These are phyloP conservation scores for Herpetospermum pedunculosum DNA, from an alignment of 306 rosid genomes.

Conservation along the genomic window DNA sequence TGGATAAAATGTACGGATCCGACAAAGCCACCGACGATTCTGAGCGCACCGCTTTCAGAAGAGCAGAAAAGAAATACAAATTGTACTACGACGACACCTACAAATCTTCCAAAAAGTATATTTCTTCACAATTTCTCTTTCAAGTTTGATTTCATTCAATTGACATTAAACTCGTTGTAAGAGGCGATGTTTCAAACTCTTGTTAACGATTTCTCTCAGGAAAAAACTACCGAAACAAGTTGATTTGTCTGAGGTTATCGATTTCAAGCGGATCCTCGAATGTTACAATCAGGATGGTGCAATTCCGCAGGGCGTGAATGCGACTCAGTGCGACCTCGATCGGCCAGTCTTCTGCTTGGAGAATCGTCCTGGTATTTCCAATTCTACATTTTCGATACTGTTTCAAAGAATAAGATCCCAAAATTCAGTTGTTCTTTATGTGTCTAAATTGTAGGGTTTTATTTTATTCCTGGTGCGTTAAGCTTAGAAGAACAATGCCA, in stretches of 20 bases:
- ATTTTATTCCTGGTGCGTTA: constrained; percentile 67
- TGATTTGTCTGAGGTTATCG: constrained; percentile 69
- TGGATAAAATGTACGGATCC: constrained; percentile 51
- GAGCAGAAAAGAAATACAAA: constrained; percentile 91
- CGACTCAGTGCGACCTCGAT: constrained; percentile 21
- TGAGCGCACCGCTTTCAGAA: constrained; percentile 79
- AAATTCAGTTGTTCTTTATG: neutral
- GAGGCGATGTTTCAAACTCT: neutral
- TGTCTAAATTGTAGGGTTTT: constrained; percentile 42
- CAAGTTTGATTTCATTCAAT: neutral
- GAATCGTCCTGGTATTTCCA: constrained; percentile 52
- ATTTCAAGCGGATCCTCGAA: constrained; percentile 54
- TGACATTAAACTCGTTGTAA: neutral
- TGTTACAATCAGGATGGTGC: constrained; percentile 25
- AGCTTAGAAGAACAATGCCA: constrained; percentile 50
- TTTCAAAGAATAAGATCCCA: neutral
- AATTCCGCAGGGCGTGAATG: constrained; percentile 39
- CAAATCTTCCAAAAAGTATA: constrained; percentile 46
- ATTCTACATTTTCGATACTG: neutral
- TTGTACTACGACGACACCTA: constrained; percentile 59
- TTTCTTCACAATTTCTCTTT: neutral
- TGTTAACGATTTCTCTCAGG: constrained; percentile 26
- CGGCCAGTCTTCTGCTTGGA: constrained; percentile 55
- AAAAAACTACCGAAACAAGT: constrained; percentile 54
- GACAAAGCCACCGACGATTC: constrained; percentile 37